Conservation (phyloP, 768 basidiomycete genomes). For the Russula virescens region DNA sequence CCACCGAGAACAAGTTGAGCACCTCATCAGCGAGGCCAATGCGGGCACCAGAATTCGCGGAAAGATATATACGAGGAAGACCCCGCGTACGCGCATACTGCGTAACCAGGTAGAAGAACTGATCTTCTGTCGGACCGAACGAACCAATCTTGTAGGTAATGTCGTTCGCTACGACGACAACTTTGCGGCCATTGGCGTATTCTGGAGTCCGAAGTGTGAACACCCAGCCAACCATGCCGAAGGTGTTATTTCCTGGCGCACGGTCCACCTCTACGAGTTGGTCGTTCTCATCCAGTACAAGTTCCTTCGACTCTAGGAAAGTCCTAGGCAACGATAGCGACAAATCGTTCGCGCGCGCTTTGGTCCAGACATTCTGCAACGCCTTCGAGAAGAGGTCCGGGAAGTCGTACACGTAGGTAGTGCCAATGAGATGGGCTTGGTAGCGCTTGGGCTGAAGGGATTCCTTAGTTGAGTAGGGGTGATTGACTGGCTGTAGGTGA, state of each 20-base stretch:
- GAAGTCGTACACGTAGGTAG: slow-evolving; percentile 99
- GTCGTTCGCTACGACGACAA: slow-evolving; percentile 92
- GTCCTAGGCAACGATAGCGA: slow-evolving; percentile 69
- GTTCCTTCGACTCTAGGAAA: slow-evolving; percentile 78
- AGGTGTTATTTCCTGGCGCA: slow-evolving; percentile 88
- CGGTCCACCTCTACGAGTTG: slow-evolving; percentile 86
- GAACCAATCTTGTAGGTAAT: slow-evolving; percentile 99
- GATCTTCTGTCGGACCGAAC: slow-evolving; percentile 92
- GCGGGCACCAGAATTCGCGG: slow-evolving; percentile 97
- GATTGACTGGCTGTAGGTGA: slow-evolving; percentile 91
- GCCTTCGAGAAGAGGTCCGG: slow-evolving; percentile 98
- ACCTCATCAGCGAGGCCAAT: slow-evolving; percentile 94
- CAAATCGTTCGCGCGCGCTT: slow-evolving; percentile 57
- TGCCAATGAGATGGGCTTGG: slow-evolving; percentile 96
- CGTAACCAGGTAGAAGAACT: slow-evolving; percentile 93
- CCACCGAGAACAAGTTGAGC: slow-evolving; percentile 79
- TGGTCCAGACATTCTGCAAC: slow-evolving; percentile 86
- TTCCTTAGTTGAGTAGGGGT: slow-evolving; percentile 94
- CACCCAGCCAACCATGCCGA: slow-evolving; percentile 98
- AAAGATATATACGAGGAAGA: slow-evolving; percentile 93
- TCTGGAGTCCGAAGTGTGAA: slow-evolving; percentile 91
- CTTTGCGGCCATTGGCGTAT: slow-evolving; percentile 79
- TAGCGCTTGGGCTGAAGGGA: slow-evolving; percentile 98
- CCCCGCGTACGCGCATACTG: slow-evolving; percentile 87
- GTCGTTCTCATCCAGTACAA: slow-evolving; percentile 92